Base-by-base conservation (phyloP, 495 filamentous ascomycete genomes). In the Staphylotrichum tortipilum region DNA sequence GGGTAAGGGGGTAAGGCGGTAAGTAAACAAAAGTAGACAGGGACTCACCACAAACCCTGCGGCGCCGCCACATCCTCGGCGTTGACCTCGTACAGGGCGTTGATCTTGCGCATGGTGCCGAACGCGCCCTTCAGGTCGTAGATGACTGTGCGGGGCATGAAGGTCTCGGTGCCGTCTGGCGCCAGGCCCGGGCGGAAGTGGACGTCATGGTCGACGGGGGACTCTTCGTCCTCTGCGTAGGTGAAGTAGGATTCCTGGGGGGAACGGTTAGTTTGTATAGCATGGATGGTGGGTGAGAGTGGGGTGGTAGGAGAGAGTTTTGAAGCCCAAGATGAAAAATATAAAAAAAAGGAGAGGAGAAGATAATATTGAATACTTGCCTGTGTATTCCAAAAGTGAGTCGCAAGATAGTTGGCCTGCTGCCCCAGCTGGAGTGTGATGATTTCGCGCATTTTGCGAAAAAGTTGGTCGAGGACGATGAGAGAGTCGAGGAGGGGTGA, bases 321-420 rank as follows among this genome's bases (percentile, higher is more conserved):
- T n/a, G n/a, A n/a, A n/a, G n/a, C n/a, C n/a, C n/a, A n/a, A n/a
- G n/a, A n/a, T n/a, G n/a, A n/a, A n/a, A n/a, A n/a, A n/a, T n/a
- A n/a, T n/a, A n/a, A 29, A 19, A 30, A 48, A 33, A 12, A 26
- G 31, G 38, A 34, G 4, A 26, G 9, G 35, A 47, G 48, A 26
- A 36, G 33, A 36, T 34, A 22, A 49, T 12, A 19, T n/a, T 21
- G 12, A 23, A 11, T 15, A 55, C 12, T 47, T 55, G 66, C 65
- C 73, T 96, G 91, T 23, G 88, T 75, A 58, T 99, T 99, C 94
- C 94, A 99, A 64, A 95, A 97, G 71, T 99, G 92, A 0, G 88
- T 95, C n/a, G 84, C 89, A 23, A 96, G 65, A 58, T 96, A 94
- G 69, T 99, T 99, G 59, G 83, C 86, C 61, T 83, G 81, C 58